Percentiles rank a stretch among this genome's conserved stretches.
Evolutionary conservation across 2,329 filamentous ascomycete genomes (phyloP).

Genomic region (Escovopsis sp.): DNA sequence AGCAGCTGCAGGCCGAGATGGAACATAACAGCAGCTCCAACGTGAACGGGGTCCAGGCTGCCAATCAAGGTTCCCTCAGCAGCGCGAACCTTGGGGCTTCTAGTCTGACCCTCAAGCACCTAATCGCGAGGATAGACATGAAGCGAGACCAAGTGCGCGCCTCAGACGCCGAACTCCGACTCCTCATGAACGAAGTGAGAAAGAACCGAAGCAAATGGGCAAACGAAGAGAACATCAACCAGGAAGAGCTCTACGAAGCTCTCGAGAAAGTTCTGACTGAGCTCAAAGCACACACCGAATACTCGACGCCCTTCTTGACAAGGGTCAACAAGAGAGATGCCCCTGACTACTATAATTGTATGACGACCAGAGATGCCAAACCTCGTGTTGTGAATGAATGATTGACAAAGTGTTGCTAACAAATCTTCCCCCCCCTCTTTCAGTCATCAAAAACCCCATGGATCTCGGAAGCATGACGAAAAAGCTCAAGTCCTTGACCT

Average conservation of each 20-base stretch:
- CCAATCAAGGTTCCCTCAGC: constrained; percentile 77
- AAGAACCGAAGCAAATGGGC: constrained; percentile 99
- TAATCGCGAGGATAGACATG: constrained; percentile 89
- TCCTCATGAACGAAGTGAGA: constrained; percentile 89
- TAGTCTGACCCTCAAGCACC: constrained; percentile 88
- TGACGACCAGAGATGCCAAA: constrained; percentile 18
- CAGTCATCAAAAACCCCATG: constrained; percentile 94
- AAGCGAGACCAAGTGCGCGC: constrained; percentile 83
- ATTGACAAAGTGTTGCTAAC: neutral
- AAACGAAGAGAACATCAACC: constrained; percentile 90
- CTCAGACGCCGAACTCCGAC: constrained; percentile 82
- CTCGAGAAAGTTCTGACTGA: constrained; percentile 94
- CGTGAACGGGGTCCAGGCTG: constrained; percentile 34
- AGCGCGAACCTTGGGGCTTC: constrained; percentile 91
- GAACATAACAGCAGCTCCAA: constrained; percentile 46
- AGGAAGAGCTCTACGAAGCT: constrained; percentile 95
- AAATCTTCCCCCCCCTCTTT: neutral
- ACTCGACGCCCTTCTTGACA: constrained; percentile 89
- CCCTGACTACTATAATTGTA: constrained; percentile 85
- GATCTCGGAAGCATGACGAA: constrained; percentile 97
- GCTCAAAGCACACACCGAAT: constrained; percentile 92
- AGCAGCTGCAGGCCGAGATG: constrained; percentile 92
- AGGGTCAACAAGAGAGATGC: constrained; percentile 95
- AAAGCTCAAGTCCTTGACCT: constrained; percentile 69
- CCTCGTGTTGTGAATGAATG: neutral